These are phyloP conservation scores for Chaetomiaceae sp. DNA, from an alignment of 2,329 filamentous ascomycete genomes.

Conservation along the genomic window DNA sequence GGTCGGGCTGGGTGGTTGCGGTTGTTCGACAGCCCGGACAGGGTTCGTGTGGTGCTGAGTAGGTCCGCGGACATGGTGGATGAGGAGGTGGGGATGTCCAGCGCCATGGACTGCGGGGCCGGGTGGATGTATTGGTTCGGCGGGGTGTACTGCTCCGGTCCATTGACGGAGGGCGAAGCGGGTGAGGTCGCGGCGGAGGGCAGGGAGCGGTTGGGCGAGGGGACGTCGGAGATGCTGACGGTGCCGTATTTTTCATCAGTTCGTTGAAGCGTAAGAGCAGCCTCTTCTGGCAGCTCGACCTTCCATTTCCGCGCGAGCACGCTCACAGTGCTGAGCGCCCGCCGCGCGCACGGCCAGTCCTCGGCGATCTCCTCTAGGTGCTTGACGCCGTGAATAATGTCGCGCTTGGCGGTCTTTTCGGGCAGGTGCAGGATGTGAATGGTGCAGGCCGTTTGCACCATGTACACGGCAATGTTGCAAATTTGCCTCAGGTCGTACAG, in stretches of 20 bases:
- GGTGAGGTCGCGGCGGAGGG: slow-evolving; percentile 18
- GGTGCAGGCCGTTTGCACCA: slow-evolving; percentile 87
- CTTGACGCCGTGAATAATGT: slow-evolving; percentile 84
- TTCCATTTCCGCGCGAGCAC: slow-evolving; percentile 85
- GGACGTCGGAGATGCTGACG: slow-evolving; percentile 56
- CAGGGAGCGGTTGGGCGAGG: slow-evolving; percentile 42
- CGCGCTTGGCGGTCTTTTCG: slow-evolving; percentile 81
- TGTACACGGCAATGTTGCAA: slow-evolving; percentile 94
- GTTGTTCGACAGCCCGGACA: slow-evolving; percentile 19
- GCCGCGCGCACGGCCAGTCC: slow-evolving; percentile 83
- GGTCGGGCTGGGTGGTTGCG: too few species aligned
- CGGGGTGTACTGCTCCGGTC: slow-evolving; percentile 32
- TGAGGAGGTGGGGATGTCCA: slow-evolving; percentile 24
- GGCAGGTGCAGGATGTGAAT: slow-evolving; percentile 91
- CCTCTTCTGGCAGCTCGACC: slow-evolving; percentile 80
- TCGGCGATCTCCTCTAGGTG: slow-evolving; percentile 94
- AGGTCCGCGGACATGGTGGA: slow-evolving; percentile 27
- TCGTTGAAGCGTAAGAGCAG: slow-evolving; percentile 64
- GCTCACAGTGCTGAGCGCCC: slow-evolving; percentile 78
- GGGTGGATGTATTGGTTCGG: slow-evolving; percentile 30
- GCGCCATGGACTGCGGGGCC: slow-evolving; percentile 24
- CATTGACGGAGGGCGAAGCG: slow-evolving; percentile 18
- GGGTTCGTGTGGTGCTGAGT: slow-evolving; percentile 22
- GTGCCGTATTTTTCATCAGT: slow-evolving; percentile 75
- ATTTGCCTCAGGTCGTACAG: slow-evolving; percentile 88